Base-by-base conservation (phyloP, 768 basidiomycete genomes). In the Paxillus ammoniavirescens region DNA sequence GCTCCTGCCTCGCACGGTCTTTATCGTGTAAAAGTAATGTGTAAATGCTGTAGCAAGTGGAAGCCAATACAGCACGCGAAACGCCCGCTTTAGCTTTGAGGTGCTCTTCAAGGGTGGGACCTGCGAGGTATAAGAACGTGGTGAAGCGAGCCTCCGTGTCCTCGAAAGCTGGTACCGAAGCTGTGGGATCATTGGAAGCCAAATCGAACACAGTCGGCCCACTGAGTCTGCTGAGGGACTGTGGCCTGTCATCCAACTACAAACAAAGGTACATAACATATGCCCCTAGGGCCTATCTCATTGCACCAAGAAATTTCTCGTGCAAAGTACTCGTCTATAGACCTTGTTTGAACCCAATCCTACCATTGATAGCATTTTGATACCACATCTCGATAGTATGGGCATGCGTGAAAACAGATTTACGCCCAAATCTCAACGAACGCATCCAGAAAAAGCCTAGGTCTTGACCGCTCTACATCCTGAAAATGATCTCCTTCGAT, bases 1-100 rank as follows among this genome's bases (percentile, higher is more conserved):
- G 61, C 87, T 89, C 44, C 80, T 72, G 5, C 87, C 88, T 8
- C 72, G 74, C 12, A 89, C 75, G 3, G 74, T 69, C 54, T 82
- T 81, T 21, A 87, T 42, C 30, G 80, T 73, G 61, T 75, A 83
- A 59, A 77, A 75, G 53, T 82, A 77, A 47, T 80, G 69, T 0
- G 75, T 72, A 28, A 84, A 69, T 42, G 77, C 76, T 8, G 83
- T 46, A 1, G 70, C 74, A 23, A 78, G 67, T 8, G 87, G 87
- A 7, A 81, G 66, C 86, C 86, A 87, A 63, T 82, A 82, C 13
- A 86, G 52, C 10, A 74, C 57, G 10, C 70, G 55, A 42, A 56
- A 30, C 5, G 55, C n/a, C 2, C 52, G 51, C 18, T 21, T 49
- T 18, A 33, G 17, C 13, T 23, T 17, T 2, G 46, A 36, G 12